Conservation (phyloP, 306 rosid species). For the Acacia melanoxylon region DNA sequence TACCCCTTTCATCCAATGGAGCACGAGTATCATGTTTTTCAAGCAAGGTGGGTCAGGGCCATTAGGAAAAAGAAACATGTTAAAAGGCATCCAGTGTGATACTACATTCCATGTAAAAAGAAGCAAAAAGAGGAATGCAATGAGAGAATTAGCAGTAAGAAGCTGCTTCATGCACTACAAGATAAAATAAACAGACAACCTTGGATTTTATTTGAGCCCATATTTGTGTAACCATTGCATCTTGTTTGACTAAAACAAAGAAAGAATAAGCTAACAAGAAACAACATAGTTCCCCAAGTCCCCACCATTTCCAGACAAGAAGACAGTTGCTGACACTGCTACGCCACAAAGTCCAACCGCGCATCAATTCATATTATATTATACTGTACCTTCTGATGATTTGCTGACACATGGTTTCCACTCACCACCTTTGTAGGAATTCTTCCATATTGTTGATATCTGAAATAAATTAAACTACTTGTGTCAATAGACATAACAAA, state of each 20-base stretch:
- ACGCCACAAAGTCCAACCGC: neutral
- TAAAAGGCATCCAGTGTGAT: neutral
- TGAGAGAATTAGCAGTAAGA: neutral
- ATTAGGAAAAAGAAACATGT: neutral
- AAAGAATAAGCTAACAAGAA: neutral
- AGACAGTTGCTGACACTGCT: neutral
- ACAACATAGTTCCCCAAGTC: neutral
- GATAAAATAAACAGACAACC: neutral
- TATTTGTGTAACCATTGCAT: neutral
- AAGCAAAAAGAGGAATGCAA: neutral
- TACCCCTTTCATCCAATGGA: neutral
- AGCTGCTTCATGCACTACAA: neutral
- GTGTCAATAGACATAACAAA: constrained; percentile 31
- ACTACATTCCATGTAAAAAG: neutral
- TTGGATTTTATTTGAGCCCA: neutral
- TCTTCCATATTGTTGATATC: constrained; percentile 82
- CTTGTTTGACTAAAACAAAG: neutral
- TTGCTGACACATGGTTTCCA: constrained; percentile 71
- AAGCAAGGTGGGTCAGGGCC: neutral
- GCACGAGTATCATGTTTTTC: neutral
- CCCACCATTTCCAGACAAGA: neutral
- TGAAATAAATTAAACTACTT: constrained; percentile 33
- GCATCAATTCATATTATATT: neutral
- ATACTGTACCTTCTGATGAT: constrained; percentile 57
- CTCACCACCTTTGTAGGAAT: constrained; percentile 50